These are phyloP conservation scores for Elsinoe australis DNA, from an alignment of 2,329 filamentous ascomycete species.

Conservation along the genomic window DNA sequence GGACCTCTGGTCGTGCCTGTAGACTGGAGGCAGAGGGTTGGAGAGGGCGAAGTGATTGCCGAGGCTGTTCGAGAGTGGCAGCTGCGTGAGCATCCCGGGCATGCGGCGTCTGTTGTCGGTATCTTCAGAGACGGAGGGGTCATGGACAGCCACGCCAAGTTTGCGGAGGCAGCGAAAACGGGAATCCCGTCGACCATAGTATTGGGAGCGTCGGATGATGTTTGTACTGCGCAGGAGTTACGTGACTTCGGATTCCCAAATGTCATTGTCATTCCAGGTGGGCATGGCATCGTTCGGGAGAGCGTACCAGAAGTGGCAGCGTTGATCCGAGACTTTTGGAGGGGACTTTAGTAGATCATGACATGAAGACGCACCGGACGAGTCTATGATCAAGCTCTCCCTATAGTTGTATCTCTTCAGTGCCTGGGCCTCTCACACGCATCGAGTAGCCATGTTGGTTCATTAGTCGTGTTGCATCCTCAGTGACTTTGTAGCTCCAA, in stretches of 20 bases:
- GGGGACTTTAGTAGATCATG: too few relatives aligned
- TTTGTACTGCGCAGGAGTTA: conserved; percentile 30
- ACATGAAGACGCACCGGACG: too few relatives aligned
- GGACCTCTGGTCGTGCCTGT: conserved; percentile 35
- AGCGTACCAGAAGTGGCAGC: conserved; percentile 33
- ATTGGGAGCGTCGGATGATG: conserved; percentile 16
- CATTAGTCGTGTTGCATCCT: neutral
- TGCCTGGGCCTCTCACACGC: too few relatives aligned
- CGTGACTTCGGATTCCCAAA: conserved; percentile 30
- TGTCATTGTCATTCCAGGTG: conserved; percentile 34
- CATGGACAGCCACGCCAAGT: conserved; percentile 33
- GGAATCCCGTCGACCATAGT: conserved; percentile 16
- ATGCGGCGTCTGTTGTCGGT: conserved; percentile 40
- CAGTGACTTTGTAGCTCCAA: neutral
- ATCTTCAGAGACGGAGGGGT: conserved; percentile 43
- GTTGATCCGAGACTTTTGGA: conserved; percentile 30
- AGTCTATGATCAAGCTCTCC: too few relatives aligned
- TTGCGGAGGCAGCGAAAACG: conserved; percentile 25
- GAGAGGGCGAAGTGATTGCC: conserved; percentile 39
- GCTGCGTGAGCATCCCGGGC: conserved; percentile 39
- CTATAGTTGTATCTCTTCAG: too few relatives aligned
- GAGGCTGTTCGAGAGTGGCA: conserved; percentile 45
- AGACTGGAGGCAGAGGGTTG: conserved; percentile 41
- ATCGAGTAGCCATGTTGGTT: conserved; percentile 1
- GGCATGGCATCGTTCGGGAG: conserved; percentile 37